Percentiles rank a stretch among this genome's conserved stretches.
phyloP scores from a whole-genome alignment of 768 basidiomycete species.

The Tylopilus felleus region DNA sequence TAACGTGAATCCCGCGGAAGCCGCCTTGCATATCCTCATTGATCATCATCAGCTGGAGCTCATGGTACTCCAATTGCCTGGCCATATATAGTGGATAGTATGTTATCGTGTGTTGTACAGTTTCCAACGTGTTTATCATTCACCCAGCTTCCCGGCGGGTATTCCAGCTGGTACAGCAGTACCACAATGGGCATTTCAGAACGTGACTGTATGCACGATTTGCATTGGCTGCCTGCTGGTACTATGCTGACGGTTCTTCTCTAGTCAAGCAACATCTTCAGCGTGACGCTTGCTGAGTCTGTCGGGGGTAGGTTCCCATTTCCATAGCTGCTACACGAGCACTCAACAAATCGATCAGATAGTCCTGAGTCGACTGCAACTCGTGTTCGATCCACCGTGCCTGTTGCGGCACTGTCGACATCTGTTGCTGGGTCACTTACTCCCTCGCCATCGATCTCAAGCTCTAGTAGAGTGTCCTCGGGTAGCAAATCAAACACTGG shows the following conservation, averaged over 20 bases:
- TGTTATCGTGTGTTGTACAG: neutral
- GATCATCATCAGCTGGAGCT: conserved; percentile 41
- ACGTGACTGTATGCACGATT: conserved; percentile 42
- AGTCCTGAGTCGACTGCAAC: conserved; percentile 43
- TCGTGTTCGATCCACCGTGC: conserved; percentile 28
- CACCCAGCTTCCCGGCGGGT: conserved; percentile 40
- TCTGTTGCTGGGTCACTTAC: conserved; percentile 15
- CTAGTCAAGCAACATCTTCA: conserved; percentile 39
- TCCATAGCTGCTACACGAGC: neutral
- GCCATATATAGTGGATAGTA: conserved; percentile 31
- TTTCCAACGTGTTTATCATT: neutral
- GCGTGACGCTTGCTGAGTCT: conserved; percentile 36
- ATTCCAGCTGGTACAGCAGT: conserved; percentile 49
- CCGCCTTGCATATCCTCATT: neutral
- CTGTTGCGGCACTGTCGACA: conserved; percentile 9
- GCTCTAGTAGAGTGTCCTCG: conserved; percentile 2
- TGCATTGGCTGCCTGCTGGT: neutral
- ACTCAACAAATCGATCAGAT: conserved; percentile 26
- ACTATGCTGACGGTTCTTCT: conserved; percentile 3
- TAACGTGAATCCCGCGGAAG: conserved; percentile 15
- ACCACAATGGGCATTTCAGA: conserved; percentile 62
- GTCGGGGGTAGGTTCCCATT: conserved; percentile 21
- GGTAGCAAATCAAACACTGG: conserved; percentile 37
- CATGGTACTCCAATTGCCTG: conserved; percentile 49
- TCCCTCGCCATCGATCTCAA: conserved; percentile 7